Percentiles rank a stretch among this genome's conserved stretches.
Evolutionary conservation across 306 rosid species (phyloP).

Genomic region (Dalbergia cochinchinensis): DNA sequence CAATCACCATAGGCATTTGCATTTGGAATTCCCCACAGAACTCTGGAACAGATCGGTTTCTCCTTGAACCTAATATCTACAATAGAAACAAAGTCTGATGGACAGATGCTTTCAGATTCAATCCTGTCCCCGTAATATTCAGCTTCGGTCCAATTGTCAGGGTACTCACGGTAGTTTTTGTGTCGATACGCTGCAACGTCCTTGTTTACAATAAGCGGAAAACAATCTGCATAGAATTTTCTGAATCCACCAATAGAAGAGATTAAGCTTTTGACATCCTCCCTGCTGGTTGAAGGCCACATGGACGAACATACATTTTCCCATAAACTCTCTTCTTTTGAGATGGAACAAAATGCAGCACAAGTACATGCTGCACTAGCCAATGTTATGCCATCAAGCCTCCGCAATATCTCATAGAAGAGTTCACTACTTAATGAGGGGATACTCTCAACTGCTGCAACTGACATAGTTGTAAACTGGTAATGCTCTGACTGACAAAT

Average conservation of each 20-base stretch:
- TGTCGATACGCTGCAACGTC: conserved; percentile 60
- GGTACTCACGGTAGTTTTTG: conserved; percentile 60
- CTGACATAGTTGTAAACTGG: conserved; percentile 48
- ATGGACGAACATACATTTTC: conserved; percentile 75
- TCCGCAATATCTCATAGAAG: conserved; percentile 73
- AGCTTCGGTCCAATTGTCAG: conserved; percentile 81
- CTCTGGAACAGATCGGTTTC: conserved; percentile 73
- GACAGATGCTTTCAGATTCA: conserved; percentile 59
- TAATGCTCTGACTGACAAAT: conserved; percentile 48
- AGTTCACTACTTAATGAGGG: conserved; percentile 73
- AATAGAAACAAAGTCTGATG: conserved; percentile 78
- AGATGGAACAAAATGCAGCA: conserved; percentile 72
- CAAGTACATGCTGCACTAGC: conserved; percentile 85
- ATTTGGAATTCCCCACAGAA: conserved; percentile 86
- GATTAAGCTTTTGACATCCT: conserved; percentile 73
- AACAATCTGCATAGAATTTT: conserved; percentile 83
- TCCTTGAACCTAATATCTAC: conserved; percentile 77
- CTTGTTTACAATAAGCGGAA: conserved; percentile 75
- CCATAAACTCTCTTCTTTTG: conserved; percentile 82
- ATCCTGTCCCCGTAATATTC: conserved; percentile 72
- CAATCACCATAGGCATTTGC: conserved; percentile 70
- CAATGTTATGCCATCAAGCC: conserved; percentile 81
- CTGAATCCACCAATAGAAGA: conserved; percentile 78
- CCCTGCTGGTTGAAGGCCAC: conserved; percentile 85
- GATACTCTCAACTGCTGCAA: conserved; percentile 60